Base-by-base conservation (phyloP, 2,329 filamentous ascomycete species). In the Mycosphaerella arachidis region DNA sequence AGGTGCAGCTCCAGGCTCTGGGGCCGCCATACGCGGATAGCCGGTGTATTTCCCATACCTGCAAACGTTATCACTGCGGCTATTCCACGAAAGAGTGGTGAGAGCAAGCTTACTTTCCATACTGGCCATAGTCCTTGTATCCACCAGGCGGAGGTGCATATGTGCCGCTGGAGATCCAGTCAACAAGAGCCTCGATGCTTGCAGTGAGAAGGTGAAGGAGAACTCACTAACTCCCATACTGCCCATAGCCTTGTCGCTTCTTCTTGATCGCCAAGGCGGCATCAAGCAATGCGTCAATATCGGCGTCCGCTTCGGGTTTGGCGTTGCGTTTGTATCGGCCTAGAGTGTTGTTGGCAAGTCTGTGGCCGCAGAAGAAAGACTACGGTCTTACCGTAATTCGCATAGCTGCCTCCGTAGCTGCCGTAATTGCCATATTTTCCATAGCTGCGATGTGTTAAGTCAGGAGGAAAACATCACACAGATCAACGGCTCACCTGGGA, bases 221-320 rank as follows among this genome's bases (percentile, higher is more conserved):
- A 6, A 43, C 16, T 13, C 37, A 43, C 40, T 43, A 18, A 16
- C 40, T 43, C 7, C 13, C 46, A 6, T 27, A 48, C 46, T 16
- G 16, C 16, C 16, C 10, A 27, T 27, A 3, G 1, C 24, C 13
- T 20, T 29, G 18, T 16, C 57, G 57, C 57, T 59, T 59, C 52
- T 46, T 31, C 53, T 55, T 51, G 45, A 56, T 59, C 24, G 33
- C 20, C 3, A 27, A 27, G 10, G 31, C 57, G 10, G 55, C n/a
- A 31, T 61, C 53, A 18, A 57, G 55, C 10, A 55, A n/a, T 54
- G 48, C 48, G 16, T 61, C 55, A 6, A 54, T 33, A 6, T 54
- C 48, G 7, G 54, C 58, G n/a, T 57, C 56, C 3, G 48, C 56
- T 31, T 62, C 60, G 13, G 59, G 52, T 10, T 52, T 33, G 9